Conservation (phyloP, 495 filamentous ascomycete genomes). For the Xeromyces bisporus region DNA sequence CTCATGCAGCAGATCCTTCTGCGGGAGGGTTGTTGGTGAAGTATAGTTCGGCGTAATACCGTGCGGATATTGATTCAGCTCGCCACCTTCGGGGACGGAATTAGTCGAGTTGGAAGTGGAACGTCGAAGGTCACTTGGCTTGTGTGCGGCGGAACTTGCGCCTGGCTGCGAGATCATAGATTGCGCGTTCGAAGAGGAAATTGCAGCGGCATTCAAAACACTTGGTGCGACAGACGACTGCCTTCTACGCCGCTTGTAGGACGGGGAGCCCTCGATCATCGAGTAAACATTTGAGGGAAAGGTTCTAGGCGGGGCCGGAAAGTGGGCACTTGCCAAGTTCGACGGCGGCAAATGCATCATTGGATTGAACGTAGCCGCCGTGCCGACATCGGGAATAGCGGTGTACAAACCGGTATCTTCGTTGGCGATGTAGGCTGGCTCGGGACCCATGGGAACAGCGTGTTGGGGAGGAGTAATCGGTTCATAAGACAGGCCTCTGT, state of each 20-base stretch:
- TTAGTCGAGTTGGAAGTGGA: constrained; percentile 83
- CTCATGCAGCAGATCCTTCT: constrained; percentile 61
- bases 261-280: constrained; percentile 92
- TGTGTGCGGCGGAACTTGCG: constrained; percentile 41
- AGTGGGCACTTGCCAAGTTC: constrained; percentile 62
- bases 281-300: constrained; percentile 80
- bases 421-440: constrained; percentile 93
- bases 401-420: constrained; percentile 94
- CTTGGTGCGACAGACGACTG: constrained; percentile 79
- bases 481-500: constrained; percentile 88
- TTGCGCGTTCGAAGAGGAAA: constrained; percentile 35
- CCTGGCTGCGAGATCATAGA: constrained; percentile 14
- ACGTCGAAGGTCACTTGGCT: constrained; percentile 73
- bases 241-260: constrained; percentile 91
- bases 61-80: constrained; percentile 45
- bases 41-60: constrained; percentile 43
- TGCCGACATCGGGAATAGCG: constrained; percentile 68
- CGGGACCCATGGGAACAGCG: constrained; percentile 53
- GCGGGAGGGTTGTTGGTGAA: constrained; percentile 47
- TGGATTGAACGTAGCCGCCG: constrained; percentile 41
- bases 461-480: constrained; percentile 92
- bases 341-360: constrained; percentile 88
- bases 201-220: constrained; percentile 44
- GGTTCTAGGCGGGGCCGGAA: constrained; percentile 44
- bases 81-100: constrained; percentile 62